These are phyloP conservation scores for Protomyces gravidus DNA, from an alignment of 1,139 yeast genomes.

Conservation along the genomic window DNA sequence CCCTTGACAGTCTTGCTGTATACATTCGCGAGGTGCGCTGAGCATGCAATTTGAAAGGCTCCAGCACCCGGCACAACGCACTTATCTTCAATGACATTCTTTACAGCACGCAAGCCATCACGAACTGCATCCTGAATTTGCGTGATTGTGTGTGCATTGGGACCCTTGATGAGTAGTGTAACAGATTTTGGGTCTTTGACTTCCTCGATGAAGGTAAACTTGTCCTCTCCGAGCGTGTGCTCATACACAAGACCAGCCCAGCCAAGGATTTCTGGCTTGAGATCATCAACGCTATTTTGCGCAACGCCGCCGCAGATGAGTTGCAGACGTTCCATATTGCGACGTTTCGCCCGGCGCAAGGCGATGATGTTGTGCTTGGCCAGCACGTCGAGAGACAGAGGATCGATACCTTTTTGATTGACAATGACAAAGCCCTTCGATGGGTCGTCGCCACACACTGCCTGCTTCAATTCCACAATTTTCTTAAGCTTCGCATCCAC, in stretches of 20 bases:
- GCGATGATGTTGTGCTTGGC: slow-evolving; percentile 94
- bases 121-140: slow-evolving; percentile 96
- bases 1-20: slow-evolving; percentile 61
- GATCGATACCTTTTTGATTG: slow-evolving; percentile 98
- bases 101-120: slow-evolving; percentile 92
- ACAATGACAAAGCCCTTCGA: slow-evolving; percentile 84
- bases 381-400: slow-evolving; percentile 90
- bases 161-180: slow-evolving; percentile 85
- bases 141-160: slow-evolving; percentile 78
- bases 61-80: slow-evolving; percentile 95
- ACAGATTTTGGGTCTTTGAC: slow-evolving; percentile 88
- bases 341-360: slow-evolving; percentile 93
- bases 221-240: slow-evolving; percentile 92
- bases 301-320: slow-evolving; percentile 97
- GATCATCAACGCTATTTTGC: slow-evolving; percentile 93
- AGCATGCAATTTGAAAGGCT: slow-evolving; percentile 81
- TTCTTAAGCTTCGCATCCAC: slow-evolving; percentile 91
- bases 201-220: slow-evolving; percentile 91
- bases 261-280: slow-evolving; percentile 79
- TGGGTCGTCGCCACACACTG: slow-evolving; percentile 75
- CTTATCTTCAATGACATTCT: slow-evolving; percentile 82
- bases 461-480: slow-evolving; percentile 86
- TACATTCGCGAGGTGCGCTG: slow-evolving; percentile 57
- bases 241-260: slow-evolving; percentile 88
- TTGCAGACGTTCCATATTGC: slow-evolving; percentile 98